Evolutionary conservation across 2,329 filamentous ascomycete species (phyloP), one percentile per base, ranked within the genome.

Genomic region (Trichothecium sympodiale): DNA sequence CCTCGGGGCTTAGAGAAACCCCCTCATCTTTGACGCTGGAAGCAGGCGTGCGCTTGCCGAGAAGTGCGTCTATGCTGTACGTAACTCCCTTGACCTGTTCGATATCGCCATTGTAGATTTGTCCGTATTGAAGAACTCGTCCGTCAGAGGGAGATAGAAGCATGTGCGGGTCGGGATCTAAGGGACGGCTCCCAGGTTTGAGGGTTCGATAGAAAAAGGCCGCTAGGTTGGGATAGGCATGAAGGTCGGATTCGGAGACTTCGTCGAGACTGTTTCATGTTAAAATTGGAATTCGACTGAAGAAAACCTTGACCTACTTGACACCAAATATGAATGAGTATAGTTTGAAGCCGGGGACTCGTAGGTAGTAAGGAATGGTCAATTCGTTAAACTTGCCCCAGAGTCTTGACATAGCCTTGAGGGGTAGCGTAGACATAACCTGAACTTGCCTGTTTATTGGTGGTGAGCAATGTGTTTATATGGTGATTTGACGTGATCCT

Each of bases 31-130:
- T 54, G 48, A 80, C 58, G 59, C 74, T 74, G 14, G 70, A 58
- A 5, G 67, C 54, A 27, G 72, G 72, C 5, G 68, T 73, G 41
- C 67, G 65, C 44, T 74, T 77, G 35, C 91, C 91, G 2, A 98
- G 71, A 2, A 98, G 71, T 7, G 91, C 88, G 54, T 98, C 91
- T 37, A 98, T 74, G 46, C 81, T 94, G 61, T 98, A 98, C 1
- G 91, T 98, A 71, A 98, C 91, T 41, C 91, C 91, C 62, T 98
- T 98, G 44, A 98, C 89, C 62, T 98, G 91, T 57, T 98, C 91
- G 30, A 98, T 93, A 52, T 95, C 86, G 33, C 89, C 88, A 49
- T 88, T 78, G 50, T 93, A 82, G 38, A 98, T 95, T 47, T 78
- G 79, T 9, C 91, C 91, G 48, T 87, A 95, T 50, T 96, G 89